Base-by-base conservation (phyloP, 805 yeast species). In the Schizosaccharomyces japonicus region DNA sequence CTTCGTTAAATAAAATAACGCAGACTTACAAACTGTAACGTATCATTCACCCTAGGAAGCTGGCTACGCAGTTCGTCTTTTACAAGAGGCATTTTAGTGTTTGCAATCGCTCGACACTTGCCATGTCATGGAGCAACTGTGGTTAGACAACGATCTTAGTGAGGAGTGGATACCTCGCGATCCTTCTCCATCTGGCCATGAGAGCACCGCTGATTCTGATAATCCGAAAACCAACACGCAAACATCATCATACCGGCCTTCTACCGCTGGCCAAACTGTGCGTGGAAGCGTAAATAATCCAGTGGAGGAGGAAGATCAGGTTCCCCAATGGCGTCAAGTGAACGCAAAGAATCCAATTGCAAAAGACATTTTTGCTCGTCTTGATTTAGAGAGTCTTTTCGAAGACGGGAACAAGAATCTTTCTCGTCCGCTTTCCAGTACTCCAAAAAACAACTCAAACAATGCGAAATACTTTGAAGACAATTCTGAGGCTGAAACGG, bases 331-430 rank as follows among this genome's bases (percentile, higher is more conserved):
- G 42, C 17, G 23, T 19, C 42, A 36, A 27, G 23, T 36, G 5
- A 36, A 36, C 3, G 42, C 42, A 19, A 36, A 36, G 27, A 36
- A 36, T n/a, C 42, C 42, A 19, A 27, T 36, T 5, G 42, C 42
- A 19, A 25, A 27, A 19, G 42, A 36, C 13, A 36, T 36, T 36
- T 36, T 36, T 21, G 42, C 42, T 7, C 17, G 23, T 13, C 27
- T 36, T 13, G 42, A 36, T 36, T 11, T 36, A 23, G 42, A 36
- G 23, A 36, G 23, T 5, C 10, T 36, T 25, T 36, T 36, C 23
- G 42, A 36, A 15, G 42, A 21, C 17, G 26, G 42, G 27, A 21
- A 27, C 23, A 36, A 21, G n/a, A n/a, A n/a, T n/a, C n/a, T n/a
- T 19, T 23, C 25, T 19, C 6, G 42, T 7, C 17, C 17, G 13